Percentiles rank a stretch among this genome's conserved stretches.
phyloP scores from a whole-genome alignment of 805 yeast genomes.

The Tetrapisispora pingtungensis region DNA sequence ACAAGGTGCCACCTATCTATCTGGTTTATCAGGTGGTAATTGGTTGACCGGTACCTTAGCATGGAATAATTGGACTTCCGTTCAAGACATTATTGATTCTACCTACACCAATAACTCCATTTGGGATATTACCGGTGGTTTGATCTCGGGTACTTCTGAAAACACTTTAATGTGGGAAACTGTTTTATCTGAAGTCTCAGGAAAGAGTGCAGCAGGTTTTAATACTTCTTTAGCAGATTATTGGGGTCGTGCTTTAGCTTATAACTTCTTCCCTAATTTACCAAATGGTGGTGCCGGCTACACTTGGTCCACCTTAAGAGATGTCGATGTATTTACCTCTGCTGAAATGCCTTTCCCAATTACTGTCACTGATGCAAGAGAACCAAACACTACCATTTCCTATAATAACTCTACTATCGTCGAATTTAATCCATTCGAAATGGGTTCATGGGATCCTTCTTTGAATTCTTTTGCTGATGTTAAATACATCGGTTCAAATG shows the following conservation, averaged over 20 bases:
- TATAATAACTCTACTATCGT: slow-evolving; percentile 61
- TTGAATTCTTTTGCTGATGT: slow-evolving; percentile 55
- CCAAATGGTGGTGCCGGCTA: slow-evolving; percentile 56
- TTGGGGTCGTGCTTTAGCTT: slow-evolving; percentile 71
- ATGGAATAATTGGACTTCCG: slow-evolving; percentile 63
- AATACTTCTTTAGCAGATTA: slow-evolving; percentile 59
- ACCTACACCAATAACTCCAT: slow-evolving; percentile 31
- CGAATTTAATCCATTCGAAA: slow-evolving; percentile 55
- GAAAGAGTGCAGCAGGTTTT: slow-evolving; percentile 54
- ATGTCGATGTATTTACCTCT: slow-evolving; percentile 48
- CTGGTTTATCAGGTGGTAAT: slow-evolving; percentile 79
- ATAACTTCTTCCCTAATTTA: slow-evolving; percentile 57
- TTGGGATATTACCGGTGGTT: slow-evolving; percentile 62
- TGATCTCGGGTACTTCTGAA: slow-evolving; percentile 44
- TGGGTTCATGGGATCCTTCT: slow-evolving; percentile 86
- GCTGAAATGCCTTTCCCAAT: slow-evolving; percentile 69
- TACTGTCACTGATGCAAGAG: slow-evolving; percentile 54
- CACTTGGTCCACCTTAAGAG: slow-evolving; percentile 50
- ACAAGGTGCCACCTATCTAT: slow-evolving; percentile 58
- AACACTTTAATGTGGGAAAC: slow-evolving; percentile 44
- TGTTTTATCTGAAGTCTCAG: slow-evolving; percentile 42
- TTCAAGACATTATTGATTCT: slow-evolving; percentile 46
- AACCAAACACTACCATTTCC: slow-evolving; percentile 49
- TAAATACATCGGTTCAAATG: slow-evolving; percentile 60
- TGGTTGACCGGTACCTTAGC: slow-evolving; percentile 70